Evolutionary conservation across 768 basidiomycete species (phyloP).

Genomic region (Saitozyma sp.): DNA sequence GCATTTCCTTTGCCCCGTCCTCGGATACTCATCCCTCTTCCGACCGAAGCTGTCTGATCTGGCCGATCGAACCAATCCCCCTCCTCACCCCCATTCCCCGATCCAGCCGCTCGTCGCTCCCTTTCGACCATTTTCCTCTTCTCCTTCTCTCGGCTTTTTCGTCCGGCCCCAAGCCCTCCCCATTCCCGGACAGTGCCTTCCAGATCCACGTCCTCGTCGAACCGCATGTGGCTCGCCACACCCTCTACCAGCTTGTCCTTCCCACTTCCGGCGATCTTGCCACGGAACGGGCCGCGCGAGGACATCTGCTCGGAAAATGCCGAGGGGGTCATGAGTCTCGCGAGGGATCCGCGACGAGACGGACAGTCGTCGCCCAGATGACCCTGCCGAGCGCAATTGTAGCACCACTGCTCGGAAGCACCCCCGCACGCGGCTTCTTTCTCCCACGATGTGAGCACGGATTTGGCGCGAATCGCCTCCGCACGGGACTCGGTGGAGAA

Average conservation of each 20-base stretch:
- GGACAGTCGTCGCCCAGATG: slow-evolving; percentile 47
- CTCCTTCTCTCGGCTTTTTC: slow-evolving; percentile 32
- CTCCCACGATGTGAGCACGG: slow-evolving; percentile 25
- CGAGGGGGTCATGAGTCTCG: slow-evolving; percentile 26
- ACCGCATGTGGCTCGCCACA: slow-evolving; percentile 14
- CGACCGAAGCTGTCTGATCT: neutral
- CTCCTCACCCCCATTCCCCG: slow-evolving; percentile 12
- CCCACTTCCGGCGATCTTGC: slow-evolving; percentile 4
- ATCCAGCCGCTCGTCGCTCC: slow-evolving; percentile 3
- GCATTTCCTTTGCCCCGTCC: slow-evolving; percentile 2
- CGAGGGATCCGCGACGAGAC: slow-evolving; percentile 28
- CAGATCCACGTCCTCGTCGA: slow-evolving; percentile 29
- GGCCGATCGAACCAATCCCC: slow-evolving; percentile 24
- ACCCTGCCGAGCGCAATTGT: slow-evolving; percentile 44
- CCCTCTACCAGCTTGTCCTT: slow-evolving; percentile 1
- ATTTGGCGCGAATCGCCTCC: slow-evolving; percentile 15
- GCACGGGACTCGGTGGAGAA: slow-evolving; percentile 11
- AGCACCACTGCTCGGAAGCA: slow-evolving; percentile 36
- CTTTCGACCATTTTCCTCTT: slow-evolving; percentile 9
- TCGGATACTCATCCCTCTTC: slow-evolving; percentile 13
- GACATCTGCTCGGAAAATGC: slow-evolving; percentile 37
- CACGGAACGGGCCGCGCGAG: slow-evolving; percentile 28
- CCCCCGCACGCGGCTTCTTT: slow-evolving; percentile 39
- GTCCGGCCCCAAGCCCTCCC: slow-evolving; percentile 29
- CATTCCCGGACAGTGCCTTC: slow-evolving; percentile 21